Evolutionary conservation across 2,329 filamentous ascomycete genomes (phyloP).

Genomic region (Zymoseptoria ardabiliae): DNA sequence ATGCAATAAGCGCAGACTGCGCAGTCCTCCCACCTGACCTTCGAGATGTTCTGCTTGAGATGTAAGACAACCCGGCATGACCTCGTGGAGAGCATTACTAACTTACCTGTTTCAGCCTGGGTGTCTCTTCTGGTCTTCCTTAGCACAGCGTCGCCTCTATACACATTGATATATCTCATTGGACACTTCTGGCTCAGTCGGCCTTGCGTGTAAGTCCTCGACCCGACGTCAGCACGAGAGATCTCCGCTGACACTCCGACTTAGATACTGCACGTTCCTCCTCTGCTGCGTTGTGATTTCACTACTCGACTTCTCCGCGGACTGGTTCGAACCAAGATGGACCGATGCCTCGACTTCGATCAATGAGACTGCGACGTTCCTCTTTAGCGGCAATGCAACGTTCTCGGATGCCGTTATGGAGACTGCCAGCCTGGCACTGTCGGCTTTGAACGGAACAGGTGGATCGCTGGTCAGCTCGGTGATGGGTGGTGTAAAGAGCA

Average conservation of each 20-base stretch:
- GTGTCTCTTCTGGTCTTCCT: slow-evolving; percentile 44
- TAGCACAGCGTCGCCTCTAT: slow-evolving; percentile 45
- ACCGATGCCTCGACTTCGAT: slow-evolving; percentile 19
- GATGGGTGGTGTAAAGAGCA: slow-evolving; percentile 51
- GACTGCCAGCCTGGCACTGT: slow-evolving; percentile 48
- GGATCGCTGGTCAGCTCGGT: slow-evolving; percentile 59
- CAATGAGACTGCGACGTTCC: slow-evolving; percentile 31
- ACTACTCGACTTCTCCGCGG: slow-evolving; percentile 85
- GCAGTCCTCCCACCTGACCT: neutral
- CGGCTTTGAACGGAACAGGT: slow-evolving; percentile 61
- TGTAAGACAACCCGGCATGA: neutral
- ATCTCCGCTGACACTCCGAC: neutral
- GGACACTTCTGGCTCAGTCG: slow-evolving; percentile 95
- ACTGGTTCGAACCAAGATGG: slow-evolving; percentile 83
- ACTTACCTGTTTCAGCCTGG: slow-evolving; percentile 61
- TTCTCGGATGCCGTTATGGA: slow-evolving; percentile 50
- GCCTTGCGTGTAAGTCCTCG: slow-evolving; percentile 87
- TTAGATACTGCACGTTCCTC: slow-evolving; percentile 80
- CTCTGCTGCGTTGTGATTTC: slow-evolving; percentile 91
- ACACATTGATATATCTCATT: slow-evolving; percentile 54
- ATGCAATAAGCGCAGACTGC: slow-evolving; percentile 6
- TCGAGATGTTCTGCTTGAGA: slow-evolving; percentile 9
- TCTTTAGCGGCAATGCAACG: slow-evolving; percentile 27
- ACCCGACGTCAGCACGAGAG: neutral
- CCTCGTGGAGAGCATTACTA: slow-evolving; percentile 26